These are phyloP conservation scores for Acanthamoeba lenticulata DNA, from an alignment of 208 protist genomes.

Conservation along the genomic window DNA sequence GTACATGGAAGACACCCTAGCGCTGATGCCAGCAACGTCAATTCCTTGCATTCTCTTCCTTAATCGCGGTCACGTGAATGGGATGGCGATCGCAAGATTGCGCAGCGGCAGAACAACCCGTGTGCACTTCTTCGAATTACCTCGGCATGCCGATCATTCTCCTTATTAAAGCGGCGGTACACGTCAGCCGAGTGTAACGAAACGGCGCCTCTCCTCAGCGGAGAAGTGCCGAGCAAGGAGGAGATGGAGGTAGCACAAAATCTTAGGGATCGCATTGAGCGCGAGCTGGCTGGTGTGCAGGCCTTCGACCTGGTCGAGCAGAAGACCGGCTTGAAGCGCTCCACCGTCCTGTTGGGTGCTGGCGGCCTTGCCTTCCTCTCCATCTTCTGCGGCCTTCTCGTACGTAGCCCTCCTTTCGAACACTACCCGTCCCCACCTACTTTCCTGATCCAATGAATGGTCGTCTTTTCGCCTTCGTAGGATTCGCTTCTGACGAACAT, in stretches of 20 bases:
- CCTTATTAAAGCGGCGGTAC: no score
- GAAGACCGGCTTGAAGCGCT: neutral
- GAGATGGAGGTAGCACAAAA: neutral
- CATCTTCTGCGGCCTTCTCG: neutral
- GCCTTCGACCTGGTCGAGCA: neutral
- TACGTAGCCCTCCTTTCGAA: neutral
- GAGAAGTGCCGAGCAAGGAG: neutral
- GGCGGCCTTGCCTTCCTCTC: neutral
- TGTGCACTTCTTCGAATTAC: no score
- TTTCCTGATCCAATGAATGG: neutral
- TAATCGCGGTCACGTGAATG: no score
- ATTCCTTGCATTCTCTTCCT: neutral
- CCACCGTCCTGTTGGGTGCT: neutral
- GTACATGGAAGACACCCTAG: neutral
- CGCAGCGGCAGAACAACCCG: no score
- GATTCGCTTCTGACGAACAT: slow-evolving; percentile 23
- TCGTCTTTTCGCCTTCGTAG: neutral
- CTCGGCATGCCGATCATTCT: no score
- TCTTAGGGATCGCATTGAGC: neutral
- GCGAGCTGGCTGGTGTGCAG: neutral
- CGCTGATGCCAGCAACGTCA: neutral
- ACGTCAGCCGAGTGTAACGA: no score
- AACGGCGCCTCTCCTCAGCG: no score
- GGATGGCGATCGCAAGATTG: no score
- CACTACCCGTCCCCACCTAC: neutral